A percentile compares a stretch with the other conserved stretches of the same genome.
Conservation (phyloP, 306 rosid species). For the Cicer cuneatum region DNA sequence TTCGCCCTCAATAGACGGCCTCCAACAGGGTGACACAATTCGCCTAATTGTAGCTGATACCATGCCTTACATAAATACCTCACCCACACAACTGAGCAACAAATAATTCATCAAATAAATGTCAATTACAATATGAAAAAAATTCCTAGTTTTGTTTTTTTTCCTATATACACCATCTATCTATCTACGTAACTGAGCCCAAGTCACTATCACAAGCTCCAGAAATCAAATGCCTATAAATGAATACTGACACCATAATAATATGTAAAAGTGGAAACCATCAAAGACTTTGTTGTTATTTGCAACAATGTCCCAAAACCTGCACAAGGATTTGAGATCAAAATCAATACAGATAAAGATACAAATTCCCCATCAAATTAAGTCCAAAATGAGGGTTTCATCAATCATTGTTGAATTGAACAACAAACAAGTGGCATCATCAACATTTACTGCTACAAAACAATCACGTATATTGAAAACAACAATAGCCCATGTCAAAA, state of each 20-base stretch:
- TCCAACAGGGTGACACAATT: constrained; percentile 82
- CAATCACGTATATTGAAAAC: constrained; percentile 29
- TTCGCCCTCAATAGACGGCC: constrained; percentile 59
- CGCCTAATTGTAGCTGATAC: constrained; percentile 71
- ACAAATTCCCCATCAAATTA: constrained; percentile 13
- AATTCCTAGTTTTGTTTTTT: constrained; percentile 37
- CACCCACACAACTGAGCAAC: constrained; percentile 68
- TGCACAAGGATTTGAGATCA: constrained; percentile 54
- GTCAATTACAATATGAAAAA: constrained; percentile 51
- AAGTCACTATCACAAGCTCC: constrained; percentile 56
- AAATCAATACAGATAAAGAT: constrained; percentile 26
- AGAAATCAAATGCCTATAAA: constrained; percentile 66
- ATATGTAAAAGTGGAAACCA: constrained; percentile 54
- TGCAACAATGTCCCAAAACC: constrained; percentile 54
- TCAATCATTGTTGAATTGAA: constrained; percentile 27
- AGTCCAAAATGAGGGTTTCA: constrained; percentile 32
- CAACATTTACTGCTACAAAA: neutral
- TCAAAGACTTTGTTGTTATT: constrained; percentile 46
- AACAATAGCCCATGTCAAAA: constrained; percentile 15
- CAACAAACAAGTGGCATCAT: neutral
- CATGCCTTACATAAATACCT: constrained; percentile 87
- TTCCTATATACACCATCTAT: constrained; percentile 54
- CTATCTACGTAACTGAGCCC: constrained; percentile 54
- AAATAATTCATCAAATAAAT: constrained; percentile 51
- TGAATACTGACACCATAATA: constrained; percentile 70